Evolutionary conservation across 768 basidiomycete genomes (phyloP).

Genomic region (Leucosporidium creatinivorum): DNA sequence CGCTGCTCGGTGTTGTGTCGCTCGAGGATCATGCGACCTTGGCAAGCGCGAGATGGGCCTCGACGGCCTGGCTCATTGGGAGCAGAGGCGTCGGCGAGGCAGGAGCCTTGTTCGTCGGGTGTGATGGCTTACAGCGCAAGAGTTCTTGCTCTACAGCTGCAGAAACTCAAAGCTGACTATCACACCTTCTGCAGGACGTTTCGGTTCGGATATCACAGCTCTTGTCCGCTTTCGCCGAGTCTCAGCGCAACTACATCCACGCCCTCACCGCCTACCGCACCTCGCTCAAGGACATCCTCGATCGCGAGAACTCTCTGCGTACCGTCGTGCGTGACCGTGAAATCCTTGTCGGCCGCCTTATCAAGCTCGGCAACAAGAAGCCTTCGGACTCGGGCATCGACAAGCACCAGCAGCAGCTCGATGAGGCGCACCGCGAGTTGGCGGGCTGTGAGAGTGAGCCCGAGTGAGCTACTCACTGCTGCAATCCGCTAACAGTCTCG

Average conservation of each 20-base stretch:
- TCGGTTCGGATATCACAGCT: slow-evolving; percentile 30
- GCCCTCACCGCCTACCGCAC: slow-evolving; percentile 33
- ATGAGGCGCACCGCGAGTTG: slow-evolving; percentile 36
- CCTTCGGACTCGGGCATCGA: slow-evolving; percentile 22
- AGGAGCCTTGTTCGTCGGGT: too few relatives aligned
- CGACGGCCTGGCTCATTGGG: too few relatives aligned
- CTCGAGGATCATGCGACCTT: too few relatives aligned
- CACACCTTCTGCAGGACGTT: slow-evolving; percentile 16
- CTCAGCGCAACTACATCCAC: slow-evolving; percentile 34
- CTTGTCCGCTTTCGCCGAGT: slow-evolving; percentile 25
- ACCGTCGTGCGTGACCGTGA: slow-evolving; percentile 37
- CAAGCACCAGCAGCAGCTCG: slow-evolving; percentile 31
- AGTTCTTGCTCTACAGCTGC: too few relatives aligned
- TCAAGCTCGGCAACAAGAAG: slow-evolving; percentile 37
- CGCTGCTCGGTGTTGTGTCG: too few relatives aligned
- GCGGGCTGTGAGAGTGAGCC: slow-evolving; percentile 35
- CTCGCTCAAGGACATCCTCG: slow-evolving; percentile 35
- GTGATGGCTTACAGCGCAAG: too few relatives aligned
- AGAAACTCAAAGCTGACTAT: too few relatives aligned
- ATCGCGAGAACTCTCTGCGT: slow-evolving; percentile 33
- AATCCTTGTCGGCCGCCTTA: slow-evolving; percentile 36
- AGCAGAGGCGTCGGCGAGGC: too few relatives aligned
- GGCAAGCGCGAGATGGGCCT: too few relatives aligned
- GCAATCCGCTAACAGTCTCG: background rate
- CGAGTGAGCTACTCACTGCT: background rate